These are phyloP conservation scores for Geotrichum citri-aurantii DNA, from an alignment of 1,139 yeast species.

Conservation along the genomic window DNA sequence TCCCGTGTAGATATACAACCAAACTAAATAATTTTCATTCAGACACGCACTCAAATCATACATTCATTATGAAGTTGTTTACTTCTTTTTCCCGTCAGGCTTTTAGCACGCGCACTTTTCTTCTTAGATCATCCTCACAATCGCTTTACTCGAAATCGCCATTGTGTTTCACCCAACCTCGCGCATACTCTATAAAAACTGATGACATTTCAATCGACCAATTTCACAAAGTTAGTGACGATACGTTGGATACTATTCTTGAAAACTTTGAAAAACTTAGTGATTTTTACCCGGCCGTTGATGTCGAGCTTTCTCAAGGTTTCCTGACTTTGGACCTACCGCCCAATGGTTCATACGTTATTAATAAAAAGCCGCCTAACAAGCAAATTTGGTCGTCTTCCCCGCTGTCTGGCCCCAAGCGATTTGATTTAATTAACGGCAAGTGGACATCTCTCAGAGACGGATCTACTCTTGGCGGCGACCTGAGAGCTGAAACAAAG, in stretches of 20 bases:
- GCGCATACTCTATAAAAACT: background rate
- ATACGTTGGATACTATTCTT: conserved; percentile 56
- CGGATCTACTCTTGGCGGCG: conserved; percentile 34
- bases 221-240: conserved; percentile 56
- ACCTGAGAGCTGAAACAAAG: conserved; percentile 35
- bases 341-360: conserved; percentile 71
- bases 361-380: conserved; percentile 91
- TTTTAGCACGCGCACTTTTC: background rate
- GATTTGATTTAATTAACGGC: conserved; percentile 40
- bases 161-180: background rate
- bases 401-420: conserved; percentile 88
- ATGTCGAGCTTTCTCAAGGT: conserved; percentile 78
- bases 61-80: background rate
- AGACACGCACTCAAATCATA: background rate
- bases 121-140: background rate
- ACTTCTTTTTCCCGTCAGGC: background rate
- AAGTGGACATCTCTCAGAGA: conserved; percentile 41
- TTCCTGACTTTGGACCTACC: conserved; percentile 68
- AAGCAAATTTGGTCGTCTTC: conserved; percentile 90
- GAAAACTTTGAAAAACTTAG: conserved; percentile 60
- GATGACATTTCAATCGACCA: conserved; percentile 36
- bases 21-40: background rate
- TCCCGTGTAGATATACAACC: too few species aligned
- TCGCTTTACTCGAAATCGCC: background rate
- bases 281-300: conserved; percentile 55